Base-by-base conservation (phyloP, 2,329 filamentous ascomycete genomes). In the Stemphylium lycopersici region DNA sequence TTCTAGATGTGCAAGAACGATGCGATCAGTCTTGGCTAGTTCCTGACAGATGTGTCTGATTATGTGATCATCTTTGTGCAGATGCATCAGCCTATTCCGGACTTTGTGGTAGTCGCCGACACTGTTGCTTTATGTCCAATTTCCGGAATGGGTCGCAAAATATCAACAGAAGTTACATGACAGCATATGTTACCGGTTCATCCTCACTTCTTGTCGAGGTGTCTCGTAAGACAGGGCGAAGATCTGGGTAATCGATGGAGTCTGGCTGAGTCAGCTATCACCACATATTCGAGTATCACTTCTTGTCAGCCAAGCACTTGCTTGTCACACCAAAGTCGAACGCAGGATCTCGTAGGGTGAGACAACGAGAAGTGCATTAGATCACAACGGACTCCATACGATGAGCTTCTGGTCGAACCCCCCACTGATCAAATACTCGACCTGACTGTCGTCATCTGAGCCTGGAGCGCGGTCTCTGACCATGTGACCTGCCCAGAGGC, bases 401-500 rank as follows among this genome's bases (percentile, higher is more conserved):
- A 87, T 78, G 56, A 88, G 70, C 57, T 74, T 81, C 65, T 84
- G 84, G 73, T 88, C 86, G 71, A 88, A 88, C 1, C 85, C 86
- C 20, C 86, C 86, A 71, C 83, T 87, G 26, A 88, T 77, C 48
- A 88, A 65, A 70, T 81, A 79, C 69, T 87, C 85, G 55, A 79
- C 77, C n/a, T 43, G 62, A 60, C 38, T 38, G 24, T 38, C 31
- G 31, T 32, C 32, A 58, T 49, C 48, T 15, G 36, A 48, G 44
- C 48, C 53, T 26, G 68, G 57, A 47, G 61, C 59, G 16, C 65
- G 60, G 10, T 59, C 60, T 47, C 65, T 52, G 18, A 67, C 56
- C 13, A 84, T 72, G 49, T 65, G 71, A 0, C 83, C 84, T 2
- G 82, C 80, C 79, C 83, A 86, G 20, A 87, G 73, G 65, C 82